A percentile compares a stretch with the other conserved stretches of the same genome.
Conservation (phyloP, 2,329 filamentous ascomycete species). For the Ceratocystis smalleyi region DNA sequence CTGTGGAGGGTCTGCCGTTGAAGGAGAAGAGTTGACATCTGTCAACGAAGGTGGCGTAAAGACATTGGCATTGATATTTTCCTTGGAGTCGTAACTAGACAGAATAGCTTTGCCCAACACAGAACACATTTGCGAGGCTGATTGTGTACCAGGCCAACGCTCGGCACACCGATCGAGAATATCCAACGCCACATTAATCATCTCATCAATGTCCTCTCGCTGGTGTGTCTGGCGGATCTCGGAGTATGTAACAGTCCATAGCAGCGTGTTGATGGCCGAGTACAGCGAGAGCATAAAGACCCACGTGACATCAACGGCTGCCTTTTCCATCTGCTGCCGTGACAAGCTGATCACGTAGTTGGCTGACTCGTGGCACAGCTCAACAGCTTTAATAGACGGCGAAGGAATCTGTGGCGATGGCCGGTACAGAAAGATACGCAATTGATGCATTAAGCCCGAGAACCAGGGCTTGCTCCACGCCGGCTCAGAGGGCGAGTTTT, state of each 20-base stretch:
- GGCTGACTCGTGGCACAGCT: constrained; percentile 69
- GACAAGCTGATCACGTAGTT: constrained; percentile 69
- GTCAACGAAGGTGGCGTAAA: constrained; percentile 34
- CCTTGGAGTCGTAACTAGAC: constrained; percentile 61
- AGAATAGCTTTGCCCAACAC: constrained; percentile 74
- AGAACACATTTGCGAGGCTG: constrained; percentile 72
- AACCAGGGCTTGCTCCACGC: constrained; percentile 62
- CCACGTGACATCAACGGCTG: constrained; percentile 78
- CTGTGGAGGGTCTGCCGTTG: constrained; percentile 23
- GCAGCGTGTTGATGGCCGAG: constrained; percentile 77
- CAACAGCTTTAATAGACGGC: constrained; percentile 63
- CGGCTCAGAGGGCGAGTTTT: constrained; percentile 55
- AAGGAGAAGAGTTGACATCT: constrained; percentile 33
- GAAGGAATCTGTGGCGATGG: constrained; percentile 85
- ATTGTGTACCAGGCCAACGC: constrained; percentile 79
- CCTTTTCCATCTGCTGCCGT: constrained; percentile 59
- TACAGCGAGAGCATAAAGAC: constrained; percentile 80
- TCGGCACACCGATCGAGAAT: constrained; percentile 67
- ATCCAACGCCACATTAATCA: constrained; percentile 60
- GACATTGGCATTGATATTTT: constrained; percentile 24
- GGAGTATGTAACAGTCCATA: constrained; percentile 82
- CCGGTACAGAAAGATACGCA: constrained; percentile 74
- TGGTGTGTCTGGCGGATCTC: constrained; percentile 60
- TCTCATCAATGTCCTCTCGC: constrained; percentile 58
- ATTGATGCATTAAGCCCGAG: constrained; percentile 42